Percentiles rank a stretch among this genome's conserved stretches.
phyloP scores from a whole-genome alignment of 1,284 basidiomycete species.

The Ustilago sp. region DNA sequence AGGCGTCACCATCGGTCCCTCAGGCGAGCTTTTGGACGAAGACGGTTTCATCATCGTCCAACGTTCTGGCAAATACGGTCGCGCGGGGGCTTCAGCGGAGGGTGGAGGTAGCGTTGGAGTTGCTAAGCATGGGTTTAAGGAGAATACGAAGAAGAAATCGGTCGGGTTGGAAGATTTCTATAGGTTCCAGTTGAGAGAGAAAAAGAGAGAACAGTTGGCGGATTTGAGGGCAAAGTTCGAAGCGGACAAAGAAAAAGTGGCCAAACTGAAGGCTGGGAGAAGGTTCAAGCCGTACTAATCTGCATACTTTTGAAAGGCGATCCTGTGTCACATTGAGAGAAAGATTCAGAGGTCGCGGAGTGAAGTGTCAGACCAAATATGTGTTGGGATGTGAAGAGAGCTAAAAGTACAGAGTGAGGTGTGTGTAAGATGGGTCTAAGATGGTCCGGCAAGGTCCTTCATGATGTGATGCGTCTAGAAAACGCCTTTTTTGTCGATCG shows the following conservation, averaged over 20 bases:
- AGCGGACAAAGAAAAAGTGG: constrained; percentile 62
- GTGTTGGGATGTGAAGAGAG: background rate
- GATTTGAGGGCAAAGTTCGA: constrained; percentile 64
- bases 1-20: constrained; percentile 60
- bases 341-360: no score
- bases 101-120: constrained; percentile 35
- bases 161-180: constrained; percentile 65
- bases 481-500: no score
- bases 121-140: constrained; percentile 26
- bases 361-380: background rate
- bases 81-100: constrained; percentile 40
- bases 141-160: constrained; percentile 58
- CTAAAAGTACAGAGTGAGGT: constrained; percentile 26
- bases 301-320: background rate
- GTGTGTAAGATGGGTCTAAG: background rate
- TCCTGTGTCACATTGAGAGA: background rate
- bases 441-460: background rate
- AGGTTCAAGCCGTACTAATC: constrained; percentile 63
- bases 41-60: constrained; percentile 69
- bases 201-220: constrained; percentile 64
- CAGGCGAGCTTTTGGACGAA: constrained; percentile 65
- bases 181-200: constrained; percentile 65
- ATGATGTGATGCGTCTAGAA: no score
- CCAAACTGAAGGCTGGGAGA: constrained; percentile 58
- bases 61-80: constrained; percentile 62